Evolutionary conservation across 495 filamentous ascomycete genomes (phyloP).

Genomic region (Annulohypoxylon stygium): DNA sequence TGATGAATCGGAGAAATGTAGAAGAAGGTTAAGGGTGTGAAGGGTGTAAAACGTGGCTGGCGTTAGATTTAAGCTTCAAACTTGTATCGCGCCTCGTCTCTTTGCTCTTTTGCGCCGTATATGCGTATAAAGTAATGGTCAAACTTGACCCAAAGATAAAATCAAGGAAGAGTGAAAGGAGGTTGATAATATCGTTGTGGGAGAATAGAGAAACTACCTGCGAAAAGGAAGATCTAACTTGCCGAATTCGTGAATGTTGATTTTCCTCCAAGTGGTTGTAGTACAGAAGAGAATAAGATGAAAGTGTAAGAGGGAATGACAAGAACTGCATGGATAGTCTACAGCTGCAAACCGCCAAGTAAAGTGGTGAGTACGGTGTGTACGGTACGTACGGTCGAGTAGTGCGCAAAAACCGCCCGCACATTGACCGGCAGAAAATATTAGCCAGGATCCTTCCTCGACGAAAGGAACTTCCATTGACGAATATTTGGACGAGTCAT

Average conservation of each 20-base stretch:
- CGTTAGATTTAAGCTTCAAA: neutral
- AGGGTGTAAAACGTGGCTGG: neutral
- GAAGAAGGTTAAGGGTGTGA: neutral
- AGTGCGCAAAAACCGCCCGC: neutral
- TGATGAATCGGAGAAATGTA: neutral
- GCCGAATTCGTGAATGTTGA: neutral
- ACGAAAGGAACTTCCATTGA: neutral
- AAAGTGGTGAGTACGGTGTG: neutral
- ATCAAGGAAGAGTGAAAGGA: neutral
- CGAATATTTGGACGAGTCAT: neutral
- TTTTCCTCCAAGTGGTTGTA: neutral
- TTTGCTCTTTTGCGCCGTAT: neutral
- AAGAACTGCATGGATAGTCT: conserved; percentile 1
- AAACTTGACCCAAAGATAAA: neutral
- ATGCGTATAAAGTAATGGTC: no score
- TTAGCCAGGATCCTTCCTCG: neutral
- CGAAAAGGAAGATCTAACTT: neutral
- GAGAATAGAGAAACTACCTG: neutral
- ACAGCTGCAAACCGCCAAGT: neutral
- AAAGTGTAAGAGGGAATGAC: neutral
- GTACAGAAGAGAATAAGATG: neutral
- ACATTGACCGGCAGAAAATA: neutral
- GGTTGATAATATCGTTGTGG: neutral
- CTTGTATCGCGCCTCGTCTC: neutral
- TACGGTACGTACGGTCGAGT: neutral